These are phyloP conservation scores for Sphaerulina vaccinii DNA, from an alignment of 2,329 filamentous ascomycete species.

Conservation along the genomic window DNA sequence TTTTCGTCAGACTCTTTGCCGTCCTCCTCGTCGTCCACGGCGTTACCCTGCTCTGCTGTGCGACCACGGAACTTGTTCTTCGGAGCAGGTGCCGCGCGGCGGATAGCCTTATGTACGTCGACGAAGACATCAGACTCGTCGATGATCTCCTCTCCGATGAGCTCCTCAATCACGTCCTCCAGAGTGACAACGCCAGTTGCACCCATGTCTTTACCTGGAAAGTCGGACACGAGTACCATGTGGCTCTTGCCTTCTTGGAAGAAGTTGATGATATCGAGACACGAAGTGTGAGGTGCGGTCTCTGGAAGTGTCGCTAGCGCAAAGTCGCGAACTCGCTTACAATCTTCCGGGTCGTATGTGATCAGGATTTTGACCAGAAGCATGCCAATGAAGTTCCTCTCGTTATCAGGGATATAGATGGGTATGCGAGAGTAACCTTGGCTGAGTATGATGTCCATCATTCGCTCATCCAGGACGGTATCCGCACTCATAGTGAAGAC, in stretches of 20 bases:
- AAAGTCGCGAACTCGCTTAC: slow-evolving; percentile 82
- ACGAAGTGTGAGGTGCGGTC: slow-evolving; percentile 91
- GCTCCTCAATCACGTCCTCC: slow-evolving; percentile 96
- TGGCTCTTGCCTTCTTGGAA: slow-evolving; percentile 99
- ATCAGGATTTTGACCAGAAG: slow-evolving; percentile 97
- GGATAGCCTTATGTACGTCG: slow-evolving; percentile 96
- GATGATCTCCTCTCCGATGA: slow-evolving; percentile 99
- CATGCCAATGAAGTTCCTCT: slow-evolving; percentile 92
- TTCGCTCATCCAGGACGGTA: slow-evolving; percentile 85
- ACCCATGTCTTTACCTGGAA: slow-evolving; percentile 84
- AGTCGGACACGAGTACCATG: slow-evolving; percentile 93
- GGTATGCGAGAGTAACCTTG: slow-evolving; percentile 96
- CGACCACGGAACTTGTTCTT: slow-evolving; percentile 51
- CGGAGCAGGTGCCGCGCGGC: slow-evolving; percentile 80
- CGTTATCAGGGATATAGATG: slow-evolving; percentile 82
- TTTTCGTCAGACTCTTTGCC: slow-evolving; percentile 29
- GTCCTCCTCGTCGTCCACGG: slow-evolving; percentile 27
- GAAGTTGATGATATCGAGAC: slow-evolving; percentile 97
- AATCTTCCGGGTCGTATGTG: slow-evolving; percentile 95
- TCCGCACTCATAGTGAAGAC: slow-evolving; percentile 97
- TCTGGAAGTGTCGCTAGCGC: slow-evolving; percentile 91
- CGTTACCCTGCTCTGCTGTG: slow-evolving; percentile 7
- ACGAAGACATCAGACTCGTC: slow-evolving; percentile 98
- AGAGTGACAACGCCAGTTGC: slow-evolving; percentile 91
- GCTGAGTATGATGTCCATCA: slow-evolving; percentile 89